Percentiles rank a stretch among this genome's conserved stretches.
Conservation (phyloP, 2,329 filamentous ascomycete species). For the Bipolaris cookei region DNA sequence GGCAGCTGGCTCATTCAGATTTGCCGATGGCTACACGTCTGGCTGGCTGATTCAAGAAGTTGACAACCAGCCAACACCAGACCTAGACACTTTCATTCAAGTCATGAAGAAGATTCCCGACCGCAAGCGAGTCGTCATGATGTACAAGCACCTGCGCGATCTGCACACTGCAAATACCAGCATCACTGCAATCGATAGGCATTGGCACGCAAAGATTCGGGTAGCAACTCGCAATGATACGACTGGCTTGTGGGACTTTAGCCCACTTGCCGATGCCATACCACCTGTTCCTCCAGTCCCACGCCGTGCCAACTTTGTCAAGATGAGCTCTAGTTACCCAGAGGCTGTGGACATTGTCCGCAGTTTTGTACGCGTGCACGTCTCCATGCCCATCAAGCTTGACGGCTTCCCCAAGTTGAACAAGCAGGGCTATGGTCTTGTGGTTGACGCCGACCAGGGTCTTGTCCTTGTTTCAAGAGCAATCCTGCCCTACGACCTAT, state of each 20-base stretch:
- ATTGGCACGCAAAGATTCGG: constrained; percentile 96
- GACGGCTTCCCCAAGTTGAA: constrained; percentile 96
- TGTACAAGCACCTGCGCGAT: constrained; percentile 93
- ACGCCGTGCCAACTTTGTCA: constrained; percentile 86
- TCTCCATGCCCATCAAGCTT: constrained; percentile 92
- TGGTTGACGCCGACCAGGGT: constrained; percentile 96
- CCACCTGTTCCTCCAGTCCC: constrained; percentile 75
- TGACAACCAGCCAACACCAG: constrained; percentile 87
- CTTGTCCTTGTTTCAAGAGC: constrained; percentile 93
- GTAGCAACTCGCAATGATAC: constrained; percentile 87
- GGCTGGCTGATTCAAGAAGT: constrained; percentile 94
- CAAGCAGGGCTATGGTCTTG: constrained; percentile 93
- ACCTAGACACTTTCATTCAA: constrained; percentile 86
- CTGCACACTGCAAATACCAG: constrained; percentile 92
- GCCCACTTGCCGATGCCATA: constrained; percentile 79
- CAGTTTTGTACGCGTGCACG: constrained; percentile 92
- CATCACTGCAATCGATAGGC: constrained; percentile 89
- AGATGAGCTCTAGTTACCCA: constrained; percentile 84
- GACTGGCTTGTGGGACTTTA: constrained; percentile 93
- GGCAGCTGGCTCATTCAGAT: constrained; percentile 90
- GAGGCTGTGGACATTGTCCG: constrained; percentile 92
- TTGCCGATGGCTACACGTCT: constrained; percentile 82
- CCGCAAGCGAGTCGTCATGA: constrained; percentile 83
- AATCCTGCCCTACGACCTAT: constrained; percentile 94
- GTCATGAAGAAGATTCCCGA: constrained; percentile 88